Conservation (phyloP, 2,329 filamentous ascomycete genomes). For the Volutella citrinella region DNA sequence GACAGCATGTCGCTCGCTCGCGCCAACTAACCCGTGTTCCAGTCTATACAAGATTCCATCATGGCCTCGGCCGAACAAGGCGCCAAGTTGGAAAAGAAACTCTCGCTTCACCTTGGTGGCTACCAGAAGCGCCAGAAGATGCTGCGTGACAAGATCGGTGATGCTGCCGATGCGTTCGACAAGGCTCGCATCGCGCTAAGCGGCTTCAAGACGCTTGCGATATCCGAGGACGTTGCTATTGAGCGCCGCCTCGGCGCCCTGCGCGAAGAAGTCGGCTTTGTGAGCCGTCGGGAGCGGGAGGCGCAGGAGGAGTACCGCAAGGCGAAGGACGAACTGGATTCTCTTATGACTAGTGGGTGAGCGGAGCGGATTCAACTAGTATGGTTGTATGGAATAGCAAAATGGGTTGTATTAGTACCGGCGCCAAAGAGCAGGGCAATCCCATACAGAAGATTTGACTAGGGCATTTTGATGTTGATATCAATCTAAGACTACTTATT, state of each 20-base stretch:
- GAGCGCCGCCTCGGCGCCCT: slow-evolving; percentile 68
- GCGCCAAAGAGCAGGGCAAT: too few relatives aligned
- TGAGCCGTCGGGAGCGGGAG: slow-evolving; percentile 80
- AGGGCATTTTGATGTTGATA: too few relatives aligned
- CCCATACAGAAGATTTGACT: too few relatives aligned
- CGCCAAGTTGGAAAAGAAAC: slow-evolving; percentile 89
- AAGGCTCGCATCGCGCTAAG: slow-evolving; percentile 71
- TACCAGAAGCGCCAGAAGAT: slow-evolving; percentile 85
- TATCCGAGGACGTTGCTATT: slow-evolving; percentile 77
- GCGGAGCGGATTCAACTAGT: too few relatives aligned
- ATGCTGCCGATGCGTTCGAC: slow-evolving; percentile 70
- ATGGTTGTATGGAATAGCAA: too few relatives aligned
- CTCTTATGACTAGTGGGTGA: slow-evolving; percentile 43
- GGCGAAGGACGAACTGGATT: slow-evolving; percentile 73
- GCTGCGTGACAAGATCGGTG: slow-evolving; percentile 73
- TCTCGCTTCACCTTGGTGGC: slow-evolving; percentile 81
- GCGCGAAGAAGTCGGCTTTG: slow-evolving; percentile 77
- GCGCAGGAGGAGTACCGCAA: slow-evolving; percentile 82
- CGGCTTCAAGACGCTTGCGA: slow-evolving; percentile 71
- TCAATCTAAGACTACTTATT: too few relatives aligned
- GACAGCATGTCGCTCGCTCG: not conserved
- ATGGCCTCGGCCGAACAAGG: slow-evolving; percentile 72
- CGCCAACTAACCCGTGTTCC: slow-evolving; percentile 18
- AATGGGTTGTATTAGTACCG: too few relatives aligned
- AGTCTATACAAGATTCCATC: slow-evolving; percentile 72